Evolutionary conservation across 768 basidiomycete genomes (phyloP), one percentile per base, ranked within the genome.

Genomic region (Rhodotorula diobovata): DNA sequence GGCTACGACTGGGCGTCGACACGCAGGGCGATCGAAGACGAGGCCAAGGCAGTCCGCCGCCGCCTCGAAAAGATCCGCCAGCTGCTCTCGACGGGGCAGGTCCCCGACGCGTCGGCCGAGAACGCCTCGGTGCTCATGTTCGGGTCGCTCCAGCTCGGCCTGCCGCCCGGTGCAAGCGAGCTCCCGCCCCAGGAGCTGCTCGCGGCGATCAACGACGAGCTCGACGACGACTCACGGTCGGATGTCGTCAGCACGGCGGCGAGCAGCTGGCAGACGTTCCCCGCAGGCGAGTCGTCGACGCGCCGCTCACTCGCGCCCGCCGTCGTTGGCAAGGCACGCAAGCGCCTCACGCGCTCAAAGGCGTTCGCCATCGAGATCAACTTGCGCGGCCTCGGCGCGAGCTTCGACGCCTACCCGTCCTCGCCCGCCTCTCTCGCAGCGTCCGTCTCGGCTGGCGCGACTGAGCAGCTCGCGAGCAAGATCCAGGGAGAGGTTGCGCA

Each of bases 1-100:
- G 96, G 96, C 4, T 99, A 93, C 77, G 96, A 99, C 79, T 99
- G 96, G 94, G 81, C 79, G 3, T 84, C 84, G 59, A 99, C 96
- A 8, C 87, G 95, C 43, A 88, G 85, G 80, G 86, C 86, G 5
- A 93, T 99, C 65, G 91, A 94, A 78, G 87, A 90, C 48, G 89
- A 93, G 79, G 86, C 92, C 57, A 91, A 89, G 78, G 88, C 89
- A 54, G 91, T 98, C 84, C 87, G 92, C 59, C 86, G 87, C 63
- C 87, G 87, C 41, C 84, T 99, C 61, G 87, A 89, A 55, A 91
- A 89, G 81, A 95, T 99, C 76, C 85, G 89, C 43, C 95, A 98
- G 80, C 84, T 99, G 7, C 86, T 98, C 23, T 92, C 94, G 9
- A 88, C 84, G 50, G 96, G 96, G 18, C 95, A 98, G 78, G 85